Evolutionary conservation across 129 eudicot genomes (phyloP).

Genomic region (Artemisia tridentata): DNA sequence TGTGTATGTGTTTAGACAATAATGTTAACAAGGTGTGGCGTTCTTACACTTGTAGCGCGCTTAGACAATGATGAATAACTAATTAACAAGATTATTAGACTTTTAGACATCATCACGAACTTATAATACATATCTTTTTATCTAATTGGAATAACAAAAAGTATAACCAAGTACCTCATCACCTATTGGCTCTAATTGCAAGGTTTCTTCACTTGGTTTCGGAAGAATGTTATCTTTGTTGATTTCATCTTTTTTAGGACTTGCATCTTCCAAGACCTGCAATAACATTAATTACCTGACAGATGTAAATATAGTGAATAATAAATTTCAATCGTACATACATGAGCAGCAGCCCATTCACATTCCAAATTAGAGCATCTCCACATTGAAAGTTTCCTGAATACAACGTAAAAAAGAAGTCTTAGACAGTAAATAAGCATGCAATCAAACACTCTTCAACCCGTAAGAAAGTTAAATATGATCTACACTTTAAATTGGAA

Average conservation of each 20-base stretch:
- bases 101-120: no score
- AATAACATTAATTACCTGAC: not conserved
- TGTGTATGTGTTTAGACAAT: no score
- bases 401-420: slow-evolving; percentile 7
- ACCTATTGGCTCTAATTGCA: no score
- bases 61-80: no score
- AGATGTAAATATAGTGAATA: slow-evolving; percentile 16
- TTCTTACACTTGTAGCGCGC: slow-evolving; percentile 28
- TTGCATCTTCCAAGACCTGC: not conserved
- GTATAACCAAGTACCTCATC: no score
- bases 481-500: no score
- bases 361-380: slow-evolving; percentile 67
- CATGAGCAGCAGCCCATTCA: slow-evolving; percentile 86
- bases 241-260: not conserved
- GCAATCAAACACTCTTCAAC: not conserved
- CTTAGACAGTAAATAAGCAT: not conserved
- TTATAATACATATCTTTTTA: no score
- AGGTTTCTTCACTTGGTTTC: not conserved
- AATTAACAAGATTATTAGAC: no score
- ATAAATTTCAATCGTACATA: slow-evolving; percentile 21
- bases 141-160: no score
- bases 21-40: not conserved
- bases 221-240: slow-evolving; percentile 25
- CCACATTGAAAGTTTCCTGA: slow-evolving; percentile 63
- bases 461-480: not conserved